Conservation (phyloP, 192 early-diverging fungal species). For the Backusella australiensis region DNA sequence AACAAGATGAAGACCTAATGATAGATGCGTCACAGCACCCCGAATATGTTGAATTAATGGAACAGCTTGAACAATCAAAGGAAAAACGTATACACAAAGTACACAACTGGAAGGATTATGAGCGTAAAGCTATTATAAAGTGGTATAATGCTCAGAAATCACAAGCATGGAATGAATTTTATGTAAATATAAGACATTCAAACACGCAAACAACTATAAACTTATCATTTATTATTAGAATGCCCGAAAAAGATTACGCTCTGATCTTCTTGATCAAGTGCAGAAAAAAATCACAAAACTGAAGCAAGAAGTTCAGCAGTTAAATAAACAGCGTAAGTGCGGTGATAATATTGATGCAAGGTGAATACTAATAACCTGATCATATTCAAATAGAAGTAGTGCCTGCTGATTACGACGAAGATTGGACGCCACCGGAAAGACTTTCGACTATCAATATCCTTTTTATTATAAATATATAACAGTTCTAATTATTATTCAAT, state of each 20-base stretch:
- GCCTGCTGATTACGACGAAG: background rate
- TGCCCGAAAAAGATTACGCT: background rate
- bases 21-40: conserved; percentile 6
- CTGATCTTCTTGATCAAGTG: conserved; percentile 9
- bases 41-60: conserved; percentile 9
- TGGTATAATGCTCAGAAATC: conserved; percentile 14
- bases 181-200: background rate
- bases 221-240: background rate
- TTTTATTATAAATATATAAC: background rate
- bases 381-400: background rate
- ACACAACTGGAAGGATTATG: background rate
- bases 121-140: background rate
- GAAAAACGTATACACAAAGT: background rate
- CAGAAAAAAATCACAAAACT: background rate
- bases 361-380: background rate
- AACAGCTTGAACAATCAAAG: conserved; percentile 8
- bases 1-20: background rate
- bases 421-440: conserved; percentile 7
- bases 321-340: background rate
- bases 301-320: conserved; percentile 5
- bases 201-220: background rate
- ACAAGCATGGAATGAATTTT: conserved; percentile 16
- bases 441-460: conserved; percentile 12
- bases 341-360: background rate
- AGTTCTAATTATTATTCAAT: background rate